Evolutionary conservation across 176 grass and related monocot genomes (phyloP).

Genomic region (Eleusine indica): DNA sequence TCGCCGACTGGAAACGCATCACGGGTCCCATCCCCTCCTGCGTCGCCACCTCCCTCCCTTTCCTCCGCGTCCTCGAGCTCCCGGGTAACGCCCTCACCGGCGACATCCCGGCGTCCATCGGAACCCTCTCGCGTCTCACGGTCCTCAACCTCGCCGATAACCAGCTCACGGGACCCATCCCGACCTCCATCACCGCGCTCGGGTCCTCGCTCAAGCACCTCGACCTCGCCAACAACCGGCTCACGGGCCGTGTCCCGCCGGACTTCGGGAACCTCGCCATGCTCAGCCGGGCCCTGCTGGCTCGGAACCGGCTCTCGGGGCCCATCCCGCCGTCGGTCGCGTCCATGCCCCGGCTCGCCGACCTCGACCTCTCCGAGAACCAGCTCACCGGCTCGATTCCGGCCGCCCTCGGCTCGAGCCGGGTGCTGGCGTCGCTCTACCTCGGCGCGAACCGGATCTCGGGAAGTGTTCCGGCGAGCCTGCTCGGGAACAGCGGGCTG

Average conservation of each 20-base stretch:
- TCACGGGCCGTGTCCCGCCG: conserved; percentile 57
- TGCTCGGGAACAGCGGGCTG: conserved; percentile 64
- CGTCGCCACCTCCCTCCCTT: conserved; percentile 56
- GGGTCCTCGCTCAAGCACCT: conserved; percentile 66
- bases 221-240: conserved; percentile 81
- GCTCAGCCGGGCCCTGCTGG: conserved; percentile 86
- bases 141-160: conserved; percentile 96
- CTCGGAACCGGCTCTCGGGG: conserved; percentile 70
- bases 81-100: conserved; percentile 76
- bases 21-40: conserved; percentile 71
- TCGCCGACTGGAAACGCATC: conserved; percentile 98
- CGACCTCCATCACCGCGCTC: conserved; percentile 51
- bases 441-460: conserved; percentile 70
- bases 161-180: conserved; percentile 58
- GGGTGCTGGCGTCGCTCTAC: conserved; percentile 71
- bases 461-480: conserved; percentile 51
- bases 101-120: conserved; percentile 59
- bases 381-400: conserved; percentile 64
- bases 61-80: conserved; percentile 86
- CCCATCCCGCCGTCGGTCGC: conserved; percentile 64
- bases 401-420: conserved; percentile 33
- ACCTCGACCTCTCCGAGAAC: conserved; percentile 91
- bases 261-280: conserved; percentile 62
- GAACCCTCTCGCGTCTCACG: conserved; percentile 66
- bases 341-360: conserved; percentile 62